phyloP scores from a whole-genome alignment of 1,284 basidiomycete species.

The Marasmius fiardii region DNA sequence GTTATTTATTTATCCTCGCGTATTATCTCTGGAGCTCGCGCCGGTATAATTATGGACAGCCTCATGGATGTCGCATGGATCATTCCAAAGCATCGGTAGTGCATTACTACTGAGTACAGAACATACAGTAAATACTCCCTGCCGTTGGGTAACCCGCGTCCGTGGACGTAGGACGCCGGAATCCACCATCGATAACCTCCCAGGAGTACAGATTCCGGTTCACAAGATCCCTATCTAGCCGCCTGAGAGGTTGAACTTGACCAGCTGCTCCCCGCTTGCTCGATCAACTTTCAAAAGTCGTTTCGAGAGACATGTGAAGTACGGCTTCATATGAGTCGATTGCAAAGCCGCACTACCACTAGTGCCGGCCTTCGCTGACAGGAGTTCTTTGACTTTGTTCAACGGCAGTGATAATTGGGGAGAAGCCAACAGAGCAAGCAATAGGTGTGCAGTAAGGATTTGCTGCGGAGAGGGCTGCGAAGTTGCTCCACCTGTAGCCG shows the following conservation, averaged over 20 bases:
- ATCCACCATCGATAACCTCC: too few relatives aligned
- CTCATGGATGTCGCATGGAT: constrained; percentile 2
- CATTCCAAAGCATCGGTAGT: neutral
- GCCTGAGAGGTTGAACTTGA: constrained; percentile 57
- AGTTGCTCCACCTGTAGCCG: constrained; percentile 26
- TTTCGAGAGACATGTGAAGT: constrained; percentile 72
- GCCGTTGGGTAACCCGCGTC: too few relatives aligned
- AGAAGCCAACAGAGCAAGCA: constrained; percentile 50
- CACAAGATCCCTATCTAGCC: neutral
- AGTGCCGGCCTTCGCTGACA: constrained; percentile 37
- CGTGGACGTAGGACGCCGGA: too few relatives aligned
- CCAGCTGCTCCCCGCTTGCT: constrained; percentile 66
- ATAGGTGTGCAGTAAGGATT: constrained; percentile 63
- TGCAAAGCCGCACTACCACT: constrained; percentile 33
- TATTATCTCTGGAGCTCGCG: neutral
- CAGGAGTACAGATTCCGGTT: too few relatives aligned
- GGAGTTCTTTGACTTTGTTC: constrained; percentile 57
- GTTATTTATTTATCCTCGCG: neutral
- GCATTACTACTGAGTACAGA: too few relatives aligned
- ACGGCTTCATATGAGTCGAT: constrained; percentile 40
- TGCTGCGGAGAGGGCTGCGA: constrained; percentile 53
- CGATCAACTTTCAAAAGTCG: constrained; percentile 71
- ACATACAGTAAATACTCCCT: too few relatives aligned
- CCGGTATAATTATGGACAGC: neutral
- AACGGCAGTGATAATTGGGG: constrained; percentile 56